A percentile compares a stretch with the other conserved stretches of the same genome.
Evolutionary conservation across 23 red algal species (phyloP).

Genomic region (Gracilaria gracilis): DNA sequence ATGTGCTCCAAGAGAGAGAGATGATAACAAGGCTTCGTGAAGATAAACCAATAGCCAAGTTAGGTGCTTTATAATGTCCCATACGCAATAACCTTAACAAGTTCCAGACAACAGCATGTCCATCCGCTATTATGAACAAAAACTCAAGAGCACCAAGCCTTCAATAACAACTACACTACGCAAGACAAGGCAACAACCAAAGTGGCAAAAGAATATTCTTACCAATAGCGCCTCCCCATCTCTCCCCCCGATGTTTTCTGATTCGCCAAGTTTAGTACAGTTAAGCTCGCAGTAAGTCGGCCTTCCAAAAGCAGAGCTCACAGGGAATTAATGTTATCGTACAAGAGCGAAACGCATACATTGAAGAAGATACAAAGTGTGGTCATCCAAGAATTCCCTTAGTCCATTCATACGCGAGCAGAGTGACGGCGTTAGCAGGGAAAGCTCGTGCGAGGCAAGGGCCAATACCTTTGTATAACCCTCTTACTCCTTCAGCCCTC

Average conservation of each 20-base stretch:
- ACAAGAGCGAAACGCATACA: slow-evolving; percentile 5
- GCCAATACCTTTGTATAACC: slow-evolving; percentile 78
- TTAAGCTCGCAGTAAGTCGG: slow-evolving; percentile 5
- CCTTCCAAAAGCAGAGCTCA: background rate
- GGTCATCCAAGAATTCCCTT: slow-evolving; percentile 9
- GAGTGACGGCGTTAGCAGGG: slow-evolving; percentile 85
- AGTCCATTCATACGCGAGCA: slow-evolving; percentile 75
- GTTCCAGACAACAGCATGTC: no score
- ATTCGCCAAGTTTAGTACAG: background rate
- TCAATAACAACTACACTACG: background rate
- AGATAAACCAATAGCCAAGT: no score
- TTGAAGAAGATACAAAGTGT: background rate
- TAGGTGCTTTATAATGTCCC: no score
- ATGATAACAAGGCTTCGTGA: no score
- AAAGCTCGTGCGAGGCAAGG: slow-evolving; percentile 78
- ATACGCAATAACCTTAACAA: no score
- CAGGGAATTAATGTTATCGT: background rate
- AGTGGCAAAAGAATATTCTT: background rate
- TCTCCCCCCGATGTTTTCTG: background rate
- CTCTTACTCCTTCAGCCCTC: slow-evolving; percentile 68
- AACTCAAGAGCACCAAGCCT: no score
- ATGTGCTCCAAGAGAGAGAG: no score
- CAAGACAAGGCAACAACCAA: background rate
- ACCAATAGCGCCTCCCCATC: background rate
- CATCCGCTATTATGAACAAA: no score